Conservation (phyloP, 305 asterid genomes). For the Withania somnifera region DNA sequence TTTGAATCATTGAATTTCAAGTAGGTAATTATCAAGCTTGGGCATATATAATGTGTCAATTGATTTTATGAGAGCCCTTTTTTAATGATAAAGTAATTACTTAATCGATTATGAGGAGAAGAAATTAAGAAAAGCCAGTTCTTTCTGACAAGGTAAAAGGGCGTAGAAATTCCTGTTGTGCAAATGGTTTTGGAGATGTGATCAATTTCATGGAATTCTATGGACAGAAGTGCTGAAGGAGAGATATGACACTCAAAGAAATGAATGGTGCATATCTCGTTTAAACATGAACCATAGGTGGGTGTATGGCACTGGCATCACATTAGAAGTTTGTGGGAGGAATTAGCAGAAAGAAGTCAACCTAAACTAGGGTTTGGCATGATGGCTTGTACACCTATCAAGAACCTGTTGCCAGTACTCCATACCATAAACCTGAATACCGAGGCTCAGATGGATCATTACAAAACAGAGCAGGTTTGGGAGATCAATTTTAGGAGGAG, state of each 20-base stretch:
- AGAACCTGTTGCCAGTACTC: no score
- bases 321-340: no score
- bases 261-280: no score
- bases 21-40: neutral
- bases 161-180: neutral
- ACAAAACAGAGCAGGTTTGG: no score
- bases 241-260: neutral
- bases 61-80: neutral
- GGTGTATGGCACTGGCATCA: no score
- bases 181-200: neutral
- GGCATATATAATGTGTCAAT: neutral
- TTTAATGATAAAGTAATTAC: neutral
- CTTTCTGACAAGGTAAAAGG: neutral
- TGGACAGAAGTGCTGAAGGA: neutral
- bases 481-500: no score
- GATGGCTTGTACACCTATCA: no score
- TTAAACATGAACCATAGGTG: no score
- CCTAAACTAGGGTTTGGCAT: no score
- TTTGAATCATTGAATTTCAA: neutral
- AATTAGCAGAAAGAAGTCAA: no score
- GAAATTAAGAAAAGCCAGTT: neutral
- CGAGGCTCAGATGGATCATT: no score
- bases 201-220: neutral
- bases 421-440: no score
- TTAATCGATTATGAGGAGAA: neutral